Base-by-base conservation (phyloP, 352 stramenopile species). In the Lagenidium sp. region DNA sequence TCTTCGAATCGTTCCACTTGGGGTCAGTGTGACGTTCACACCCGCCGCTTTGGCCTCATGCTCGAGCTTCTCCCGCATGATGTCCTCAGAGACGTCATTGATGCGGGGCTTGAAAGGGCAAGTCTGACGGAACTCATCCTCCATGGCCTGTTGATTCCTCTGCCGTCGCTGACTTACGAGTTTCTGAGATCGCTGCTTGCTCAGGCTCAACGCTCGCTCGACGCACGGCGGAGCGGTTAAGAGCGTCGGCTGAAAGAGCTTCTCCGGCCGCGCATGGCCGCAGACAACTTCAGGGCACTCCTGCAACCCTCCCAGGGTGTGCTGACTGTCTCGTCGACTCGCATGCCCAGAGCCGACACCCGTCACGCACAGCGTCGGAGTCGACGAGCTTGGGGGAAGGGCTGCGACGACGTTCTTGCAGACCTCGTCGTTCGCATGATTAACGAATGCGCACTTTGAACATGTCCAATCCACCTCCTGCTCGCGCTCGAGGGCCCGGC, bases 61-160 rank as follows among this genome's bases (percentile, higher is more conserved):
- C 36, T 81, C 65, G 12, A 76, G 44, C 32, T 82, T 82, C 30
- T 91, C 75, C 3, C 68, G 73, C 16, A 91, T 64, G 31, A 91
- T 84, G 29, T 87, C 78, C 44, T 72, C 58, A 4, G 75, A 88
- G 1, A 82, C 55, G 5, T 54, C 58, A 37, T 86, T 91, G 47
- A 91, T 84, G 49, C 68, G 82, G 4, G 78, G 78, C 8, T 60
- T 63, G 41, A 91, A 91, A 22, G 78, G 72, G 43, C 68, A 87
- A 0, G 63, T 72, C 55, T 78, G 54, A 6, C 63, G 44, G 44
- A 87, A 91, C 36, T 82, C 60, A 6, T 84, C 64, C 41, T 87
- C 68, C 30, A 84, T 67, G 0, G 68, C 65, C 24, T 63, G 60
- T 50, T 86, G 57, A 32, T 65, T 75, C 3, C 65, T 57, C 41